phyloP scores from a whole-genome alignment of 805 yeast species.

The Sungouiozyma intestinalis region DNA sequence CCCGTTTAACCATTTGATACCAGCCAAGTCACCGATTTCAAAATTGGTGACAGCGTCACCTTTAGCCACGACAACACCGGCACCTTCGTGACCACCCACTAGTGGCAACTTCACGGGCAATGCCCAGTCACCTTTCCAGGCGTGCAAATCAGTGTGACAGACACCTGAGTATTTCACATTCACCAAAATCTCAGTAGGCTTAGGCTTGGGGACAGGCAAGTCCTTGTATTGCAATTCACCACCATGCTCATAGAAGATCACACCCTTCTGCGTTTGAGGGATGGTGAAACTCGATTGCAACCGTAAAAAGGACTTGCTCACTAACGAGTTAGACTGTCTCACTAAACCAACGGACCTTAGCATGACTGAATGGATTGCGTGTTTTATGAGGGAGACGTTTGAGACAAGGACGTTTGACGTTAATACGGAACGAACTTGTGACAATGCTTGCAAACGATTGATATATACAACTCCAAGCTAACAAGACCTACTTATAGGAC shows the following conservation, averaged over 20 bases:
- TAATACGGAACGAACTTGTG: too few relatives aligned
- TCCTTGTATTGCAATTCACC: slow-evolving; percentile 41
- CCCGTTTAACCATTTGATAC: slow-evolving; percentile 55
- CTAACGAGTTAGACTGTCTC: slow-evolving; percentile 1
- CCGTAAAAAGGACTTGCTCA: slow-evolving; percentile 10
- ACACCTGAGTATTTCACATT: slow-evolving; percentile 57
- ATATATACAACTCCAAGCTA: too few relatives aligned
- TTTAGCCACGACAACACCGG: slow-evolving; percentile 50
- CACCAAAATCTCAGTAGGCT: slow-evolving; percentile 45
- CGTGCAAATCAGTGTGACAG: slow-evolving; percentile 57
- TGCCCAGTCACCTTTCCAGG: slow-evolving; percentile 65
- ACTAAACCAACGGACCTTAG: neutral
- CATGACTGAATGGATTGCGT: too few relatives aligned
- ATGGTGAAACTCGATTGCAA: slow-evolving; percentile 21
- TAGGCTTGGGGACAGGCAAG: slow-evolving; percentile 47
- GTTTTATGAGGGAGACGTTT: too few relatives aligned
- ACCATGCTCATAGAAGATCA: slow-evolving; percentile 40
- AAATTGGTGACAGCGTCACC: slow-evolving; percentile 48
- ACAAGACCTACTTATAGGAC: too few relatives aligned
- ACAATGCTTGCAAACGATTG: too few relatives aligned
- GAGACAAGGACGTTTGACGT: too few relatives aligned
- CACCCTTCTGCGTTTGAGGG: slow-evolving; percentile 43
- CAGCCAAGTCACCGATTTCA: slow-evolving; percentile 51
- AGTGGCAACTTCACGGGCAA: slow-evolving; percentile 44
- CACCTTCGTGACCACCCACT: slow-evolving; percentile 64